Conservation (phyloP, 2,329 filamentous ascomycete species). For the Fusarium hainanense region DNA sequence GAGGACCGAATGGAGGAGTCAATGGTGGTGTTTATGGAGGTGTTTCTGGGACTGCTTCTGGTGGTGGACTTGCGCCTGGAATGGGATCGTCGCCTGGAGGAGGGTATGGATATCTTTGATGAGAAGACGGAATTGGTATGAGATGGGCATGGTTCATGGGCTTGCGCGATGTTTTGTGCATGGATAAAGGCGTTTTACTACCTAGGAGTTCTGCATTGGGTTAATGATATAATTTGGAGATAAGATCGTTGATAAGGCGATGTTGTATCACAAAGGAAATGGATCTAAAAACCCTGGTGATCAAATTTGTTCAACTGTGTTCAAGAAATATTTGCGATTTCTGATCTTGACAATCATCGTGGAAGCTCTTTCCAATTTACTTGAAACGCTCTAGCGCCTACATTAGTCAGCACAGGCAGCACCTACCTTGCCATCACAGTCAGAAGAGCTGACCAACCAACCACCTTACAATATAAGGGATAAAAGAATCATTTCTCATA, state of each 20-base stretch:
- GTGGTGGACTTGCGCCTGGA: slow-evolving; percentile 23
- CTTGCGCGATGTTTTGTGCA: not conserved
- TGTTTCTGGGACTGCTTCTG: slow-evolving; percentile 21
- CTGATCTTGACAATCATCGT: not conserved
- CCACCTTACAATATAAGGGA: too few relatives aligned
- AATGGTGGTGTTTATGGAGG: slow-evolving; percentile 33
- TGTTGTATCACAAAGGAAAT: not conserved
- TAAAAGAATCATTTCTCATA: too few relatives aligned
- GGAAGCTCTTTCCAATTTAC: not conserved
- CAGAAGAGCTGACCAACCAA: too few relatives aligned
- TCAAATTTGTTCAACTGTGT: not conserved
- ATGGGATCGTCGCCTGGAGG: slow-evolving; percentile 27
- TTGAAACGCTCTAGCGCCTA: not conserved
- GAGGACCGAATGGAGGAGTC: slow-evolving; percentile 21
- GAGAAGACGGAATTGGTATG: not conserved
- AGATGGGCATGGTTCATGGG: not conserved
- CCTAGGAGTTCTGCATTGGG: fast-evolving
- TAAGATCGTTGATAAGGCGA: not conserved
- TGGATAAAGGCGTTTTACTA: not conserved
- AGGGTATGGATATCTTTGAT: slow-evolving; percentile 17
- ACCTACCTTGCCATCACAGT: too few relatives aligned
- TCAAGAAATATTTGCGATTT: not conserved
- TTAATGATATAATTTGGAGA: not conserved
- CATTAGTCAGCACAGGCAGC: not conserved
- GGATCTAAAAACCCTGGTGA: not conserved